These are phyloP conservation scores for Juglanconis oblonga DNA, from an alignment of 2,329 filamentous ascomycete genomes.

Conservation along the genomic window DNA sequence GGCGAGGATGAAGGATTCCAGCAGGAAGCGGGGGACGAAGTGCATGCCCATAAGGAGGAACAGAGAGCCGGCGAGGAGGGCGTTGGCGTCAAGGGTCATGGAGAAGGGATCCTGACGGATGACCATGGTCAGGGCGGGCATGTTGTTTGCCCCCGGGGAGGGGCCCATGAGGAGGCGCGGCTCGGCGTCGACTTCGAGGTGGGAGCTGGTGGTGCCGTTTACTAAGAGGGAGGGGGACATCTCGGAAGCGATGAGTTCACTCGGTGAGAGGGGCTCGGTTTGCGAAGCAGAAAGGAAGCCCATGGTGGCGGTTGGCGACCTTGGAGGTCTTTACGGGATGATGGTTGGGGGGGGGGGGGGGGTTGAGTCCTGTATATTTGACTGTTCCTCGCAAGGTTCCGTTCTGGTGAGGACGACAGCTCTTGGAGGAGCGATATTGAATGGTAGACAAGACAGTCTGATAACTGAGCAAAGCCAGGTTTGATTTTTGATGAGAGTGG, in stretches of 20 bases:
- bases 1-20: conserved; percentile 49
- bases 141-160: conserved; percentile 14
- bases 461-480: conserved; percentile 13
- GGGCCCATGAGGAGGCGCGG: neutral
- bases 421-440: neutral
- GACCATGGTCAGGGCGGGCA: conserved; percentile 36
- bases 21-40: conserved; percentile 44
- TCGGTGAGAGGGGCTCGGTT: neutral
- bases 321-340: neutral
- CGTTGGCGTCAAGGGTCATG: conserved; percentile 49
- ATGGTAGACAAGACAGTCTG: conserved; percentile 4
- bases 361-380: neutral
- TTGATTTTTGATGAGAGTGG: neutral
- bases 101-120: conserved; percentile 50
- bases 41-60: conserved; percentile 51
- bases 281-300: conserved; percentile 1
- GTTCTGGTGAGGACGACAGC: neutral
- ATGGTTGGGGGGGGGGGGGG: neutral
- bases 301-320: neutral
- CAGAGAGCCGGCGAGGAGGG: conserved; percentile 43
- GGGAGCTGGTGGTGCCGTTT: neutral
- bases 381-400: neutral
- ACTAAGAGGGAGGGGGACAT: neutral
- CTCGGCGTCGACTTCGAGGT: neutral
- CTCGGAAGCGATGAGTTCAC: neutral